Conservation (phyloP, 371 early-diverging fungal genomes). For the Lichtheimia ornata region DNA sequence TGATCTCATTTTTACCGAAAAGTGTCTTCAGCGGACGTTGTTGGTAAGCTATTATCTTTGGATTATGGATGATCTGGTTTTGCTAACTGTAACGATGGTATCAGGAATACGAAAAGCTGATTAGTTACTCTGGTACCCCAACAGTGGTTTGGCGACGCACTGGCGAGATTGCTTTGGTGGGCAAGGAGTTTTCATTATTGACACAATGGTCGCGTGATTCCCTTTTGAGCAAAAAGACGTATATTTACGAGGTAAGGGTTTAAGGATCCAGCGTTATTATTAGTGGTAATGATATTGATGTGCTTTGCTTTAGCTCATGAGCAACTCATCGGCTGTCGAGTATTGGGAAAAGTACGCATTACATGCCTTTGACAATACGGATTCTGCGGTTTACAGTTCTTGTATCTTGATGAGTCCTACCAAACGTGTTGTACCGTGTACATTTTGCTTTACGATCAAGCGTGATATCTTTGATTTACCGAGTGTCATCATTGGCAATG, state of each 20-base stretch:
- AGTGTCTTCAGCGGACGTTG: conserved; percentile 83
- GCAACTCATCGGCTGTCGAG: conserved; percentile 81
- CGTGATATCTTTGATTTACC: conserved; percentile 92
- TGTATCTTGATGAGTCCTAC: conserved; percentile 72
- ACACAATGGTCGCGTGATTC: conserved; percentile 85
- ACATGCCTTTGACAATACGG: conserved; percentile 87
- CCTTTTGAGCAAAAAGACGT: conserved; percentile 70
- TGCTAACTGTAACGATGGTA: background rate
- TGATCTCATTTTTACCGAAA: conserved; percentile 88
- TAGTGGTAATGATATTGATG: conserved; percentile 11
- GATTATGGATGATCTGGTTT: background rate
- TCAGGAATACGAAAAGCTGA: conserved; percentile 88
- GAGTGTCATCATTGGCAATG: conserved; percentile 81
- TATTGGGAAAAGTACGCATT: conserved; percentile 91
- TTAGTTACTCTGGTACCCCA: conserved; percentile 91
- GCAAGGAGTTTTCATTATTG: conserved; percentile 89
- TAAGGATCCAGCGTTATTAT: conserved; percentile 4
- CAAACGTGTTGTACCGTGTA: conserved; percentile 72
- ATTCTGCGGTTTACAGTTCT: conserved; percentile 78
- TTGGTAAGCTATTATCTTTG: conserved; percentile 40
- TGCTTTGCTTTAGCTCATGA: conserved; percentile 70
- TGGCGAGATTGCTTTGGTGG: conserved; percentile 88
- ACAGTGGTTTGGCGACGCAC: conserved; percentile 95
- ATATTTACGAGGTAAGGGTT: conserved; percentile 71
- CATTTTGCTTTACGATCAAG: conserved; percentile 91